Base-by-base conservation (phyloP, 345 rosid species). In the Bruguiera gymnorhiza region DNA sequence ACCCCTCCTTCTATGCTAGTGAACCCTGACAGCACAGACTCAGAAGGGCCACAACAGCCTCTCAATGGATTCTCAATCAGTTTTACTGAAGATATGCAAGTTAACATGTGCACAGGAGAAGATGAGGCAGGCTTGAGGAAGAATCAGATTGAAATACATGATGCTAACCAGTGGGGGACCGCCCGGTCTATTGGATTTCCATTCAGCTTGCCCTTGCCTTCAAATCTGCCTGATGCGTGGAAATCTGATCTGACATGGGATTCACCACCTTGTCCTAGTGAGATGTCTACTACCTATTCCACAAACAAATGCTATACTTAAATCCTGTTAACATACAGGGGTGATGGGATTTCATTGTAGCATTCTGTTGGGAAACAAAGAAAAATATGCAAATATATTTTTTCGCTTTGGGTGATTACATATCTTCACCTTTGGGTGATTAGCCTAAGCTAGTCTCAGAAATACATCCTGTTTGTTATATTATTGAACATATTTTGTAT, bases 181-280 rank as follows among this genome's bases (percentile, higher is more conserved):
- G 65, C 70, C 4, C 50, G 80, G 30, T 67, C 89, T 0, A 77
- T 83, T 4, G 84, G 82, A n/a, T 85, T 86, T 32, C 94, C 94
- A n/a, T 86, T 85, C 83, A 86, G 76, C 52, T 78, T 85, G 83
- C 79, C 85, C 56, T 78, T 85, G 83, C 77, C 85, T 6, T 30
- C 77, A 8, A 64, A 57, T 51, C 23, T 60, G 23, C 61, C 78
- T 4, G 84, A 76, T 60, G 62, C 77, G n/a, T 82, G 85, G 85
- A 79, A 78, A 62, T 64, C 80, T 20, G 63, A 60, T 76, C 60
- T 76, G 66, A 75, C 79, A 58, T 81, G 87, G 87, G 91, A 85
- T 73, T 83, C 86, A 58, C 82, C 83, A 11, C 70, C 74, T 0
- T 77, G 80, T 72, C 89, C 85, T 3, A 81, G 81, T 62, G 85